These are phyloP conservation scores for Tephrocybe sp. DNA, from an alignment of 768 basidiomycete genomes.

Conservation along the genomic window DNA sequence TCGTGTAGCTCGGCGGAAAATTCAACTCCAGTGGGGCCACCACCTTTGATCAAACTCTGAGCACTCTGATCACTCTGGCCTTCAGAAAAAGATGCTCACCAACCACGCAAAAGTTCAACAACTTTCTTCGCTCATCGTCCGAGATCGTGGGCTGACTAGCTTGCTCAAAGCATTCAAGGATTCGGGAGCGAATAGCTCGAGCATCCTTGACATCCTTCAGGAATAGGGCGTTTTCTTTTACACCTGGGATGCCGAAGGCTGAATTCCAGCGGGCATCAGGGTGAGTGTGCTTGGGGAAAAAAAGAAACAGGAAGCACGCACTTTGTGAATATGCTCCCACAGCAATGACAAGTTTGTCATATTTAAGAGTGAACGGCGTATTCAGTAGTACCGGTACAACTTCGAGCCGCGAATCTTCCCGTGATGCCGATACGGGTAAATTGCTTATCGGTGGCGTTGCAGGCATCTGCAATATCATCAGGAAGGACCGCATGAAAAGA, in stretches of 20 bases:
- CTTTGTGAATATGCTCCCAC: slow-evolving; percentile 88
- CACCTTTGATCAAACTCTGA: slow-evolving; percentile 44
- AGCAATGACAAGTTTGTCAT: slow-evolving; percentile 82
- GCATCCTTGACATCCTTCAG: slow-evolving; percentile 81
- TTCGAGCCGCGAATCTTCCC: slow-evolving; percentile 2
- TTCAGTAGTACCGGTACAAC: slow-evolving; percentile 29
- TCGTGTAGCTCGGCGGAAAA: slow-evolving; percentile 85
- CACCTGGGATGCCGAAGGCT: slow-evolving; percentile 74
- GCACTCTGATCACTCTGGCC: not conserved
- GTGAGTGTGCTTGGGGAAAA: not conserved
- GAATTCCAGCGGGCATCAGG: not conserved
- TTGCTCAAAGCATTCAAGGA: slow-evolving; percentile 89
- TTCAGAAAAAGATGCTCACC: slow-evolving; percentile 40
- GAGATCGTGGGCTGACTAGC: slow-evolving; percentile 79
- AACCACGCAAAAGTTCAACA: slow-evolving; percentile 87
- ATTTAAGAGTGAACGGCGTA: slow-evolving; percentile 56
- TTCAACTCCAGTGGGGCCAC: slow-evolving; percentile 79
- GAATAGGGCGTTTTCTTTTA: slow-evolving; percentile 81
- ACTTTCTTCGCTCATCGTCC: slow-evolving; percentile 68
- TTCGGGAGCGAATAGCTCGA: slow-evolving; percentile 64
- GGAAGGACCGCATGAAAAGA: not conserved
- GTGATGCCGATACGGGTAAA: not conserved
- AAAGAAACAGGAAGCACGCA: slow-evolving; percentile 27
- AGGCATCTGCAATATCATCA: slow-evolving; percentile 2
- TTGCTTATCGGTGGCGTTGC: slow-evolving; percentile 5